A percentile compares a stretch with the other conserved stretches of the same genome.
These are phyloP conservation scores for Blumeriella jaapii DNA, from an alignment of 2,329 filamentous ascomycete genomes.

Conservation along the genomic window DNA sequence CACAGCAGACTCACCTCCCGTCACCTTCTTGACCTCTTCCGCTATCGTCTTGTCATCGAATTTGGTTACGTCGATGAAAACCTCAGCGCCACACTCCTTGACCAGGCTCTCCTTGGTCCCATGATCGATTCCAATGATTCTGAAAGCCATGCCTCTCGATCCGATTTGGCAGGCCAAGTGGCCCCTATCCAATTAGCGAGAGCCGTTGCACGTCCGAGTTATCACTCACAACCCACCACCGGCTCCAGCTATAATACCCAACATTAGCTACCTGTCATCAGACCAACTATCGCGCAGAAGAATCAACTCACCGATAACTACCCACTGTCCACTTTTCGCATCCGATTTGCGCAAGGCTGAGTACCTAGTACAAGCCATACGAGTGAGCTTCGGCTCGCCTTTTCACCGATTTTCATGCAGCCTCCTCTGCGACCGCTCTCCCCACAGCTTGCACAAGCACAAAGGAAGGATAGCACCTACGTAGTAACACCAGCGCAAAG, in stretches of 20 bases:
- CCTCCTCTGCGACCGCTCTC: constrained; percentile 14
- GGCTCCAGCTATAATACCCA: constrained; percentile 33
- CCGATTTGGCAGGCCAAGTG: constrained; percentile 53
- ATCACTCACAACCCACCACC: constrained; percentile 42
- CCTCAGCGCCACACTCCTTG: constrained; percentile 49
- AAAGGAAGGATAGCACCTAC: constrained; percentile 14
- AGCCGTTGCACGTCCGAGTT: not conserved
- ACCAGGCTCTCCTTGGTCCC: constrained; percentile 48
- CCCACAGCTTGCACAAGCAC: constrained; percentile 5
- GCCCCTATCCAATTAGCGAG: constrained; percentile 29
- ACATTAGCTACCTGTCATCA: constrained; percentile 12
- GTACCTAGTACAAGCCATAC: constrained; percentile 32
- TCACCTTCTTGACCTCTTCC: constrained; percentile 43
- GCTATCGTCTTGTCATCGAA: constrained; percentile 37
- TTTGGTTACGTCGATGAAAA: constrained; percentile 51
- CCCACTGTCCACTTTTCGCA: constrained; percentile 33
- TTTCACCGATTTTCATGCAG: constrained; percentile 12
- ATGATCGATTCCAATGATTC: constrained; percentile 55
- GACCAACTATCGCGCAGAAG: constrained; percentile 6
- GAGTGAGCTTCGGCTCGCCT: constrained; percentile 19
- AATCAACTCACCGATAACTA: constrained; percentile 21
- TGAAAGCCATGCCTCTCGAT: constrained; percentile 43
- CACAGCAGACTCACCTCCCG: constrained; percentile 31
- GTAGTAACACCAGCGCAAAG: constrained; percentile 57
- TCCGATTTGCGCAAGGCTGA: constrained; percentile 49